phyloP scores from a whole-genome alignment of 73 alveolate species.

The Breviolum minutum region DNA sequence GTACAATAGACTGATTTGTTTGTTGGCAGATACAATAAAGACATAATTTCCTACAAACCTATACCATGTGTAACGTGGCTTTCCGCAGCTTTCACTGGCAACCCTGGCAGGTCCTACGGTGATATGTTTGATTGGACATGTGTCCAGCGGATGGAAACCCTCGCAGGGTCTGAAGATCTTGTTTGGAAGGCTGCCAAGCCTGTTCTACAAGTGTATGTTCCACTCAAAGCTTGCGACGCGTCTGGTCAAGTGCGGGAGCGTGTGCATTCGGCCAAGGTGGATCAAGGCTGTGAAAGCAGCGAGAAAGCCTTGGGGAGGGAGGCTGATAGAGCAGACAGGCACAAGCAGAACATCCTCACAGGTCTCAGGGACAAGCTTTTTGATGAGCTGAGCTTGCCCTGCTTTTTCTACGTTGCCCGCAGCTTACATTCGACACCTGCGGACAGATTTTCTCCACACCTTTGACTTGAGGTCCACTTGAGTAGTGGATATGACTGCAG shows the following conservation, averaged over 20 bases:
- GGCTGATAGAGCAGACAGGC: not conserved
- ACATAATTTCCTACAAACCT: no score
- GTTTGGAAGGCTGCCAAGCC: slow-evolving; percentile 90
- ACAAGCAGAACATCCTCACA: not conserved
- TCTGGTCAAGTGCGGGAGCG: slow-evolving; percentile 17
- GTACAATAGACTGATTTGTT: no score
- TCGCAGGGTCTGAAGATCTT: slow-evolving; percentile 4
- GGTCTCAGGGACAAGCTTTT: not conserved
- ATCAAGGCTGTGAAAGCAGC: not conserved
- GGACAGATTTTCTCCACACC: no score
- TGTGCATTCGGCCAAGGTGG: not conserved
- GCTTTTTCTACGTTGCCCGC: not conserved
- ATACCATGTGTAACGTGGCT: no score
- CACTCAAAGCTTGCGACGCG: slow-evolving; percentile 37
- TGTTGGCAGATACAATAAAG: no score
- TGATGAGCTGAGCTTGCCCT: slow-evolving; percentile 1
- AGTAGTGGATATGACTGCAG: no score
- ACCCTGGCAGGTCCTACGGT: no score
- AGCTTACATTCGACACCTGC: not conserved
- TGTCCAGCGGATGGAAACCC: slow-evolving; percentile 52
- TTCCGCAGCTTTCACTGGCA: no score
- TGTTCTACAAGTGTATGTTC: slow-evolving; percentile 45
- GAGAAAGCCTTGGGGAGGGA: not conserved
- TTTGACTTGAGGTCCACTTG: no score
- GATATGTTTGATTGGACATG: slow-evolving; percentile 41